Evolutionary conservation across 257 asterid genomes (phyloP), one percentile per base, ranked within the genome.

Genomic region (Avicennia marina): DNA sequence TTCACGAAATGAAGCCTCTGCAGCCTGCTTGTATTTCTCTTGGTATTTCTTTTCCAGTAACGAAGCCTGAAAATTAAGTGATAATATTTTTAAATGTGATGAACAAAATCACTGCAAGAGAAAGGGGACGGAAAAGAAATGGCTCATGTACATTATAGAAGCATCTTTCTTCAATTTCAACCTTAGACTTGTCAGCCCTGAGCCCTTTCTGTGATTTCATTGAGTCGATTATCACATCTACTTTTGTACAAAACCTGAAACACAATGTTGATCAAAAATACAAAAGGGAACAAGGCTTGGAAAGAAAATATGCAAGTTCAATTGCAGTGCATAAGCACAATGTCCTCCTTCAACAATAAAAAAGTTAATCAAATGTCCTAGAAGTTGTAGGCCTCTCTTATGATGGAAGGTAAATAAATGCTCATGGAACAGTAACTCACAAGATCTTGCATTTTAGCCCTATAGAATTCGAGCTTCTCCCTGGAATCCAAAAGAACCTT

Each of bases 371-470:
- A n/a, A n/a, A n/a, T n/a, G n/a, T n/a, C n/a, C n/a, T n/a, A n/a
- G n/a, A n/a, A n/a, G n/a, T n/a, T 29, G 7, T 29, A 29, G 33
- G 7, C 33, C 7, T 29, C 7, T 2, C 7, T 2, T 2, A 29
- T 29, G 33, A 29, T 2, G 7, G 7, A 10, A 56, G 19, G 34
- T 39, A 4, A 33, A 64, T 59, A 52, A 24, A 57, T 33, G 33
- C 53, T 15, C 9, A 31, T 25, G 48, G 53, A 33, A 44, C 20
- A 63, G 64, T 58, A 64, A 74, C 96, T 81, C 77, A 91, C 98
- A 65, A 91, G 95, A 71, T 91, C 98, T 85, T 88, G 98, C 98
- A 91, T 91, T 79, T 85, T 91, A 62, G 85, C 71, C 69, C 98
- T 67, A 71, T 91, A 91, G 72, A 62, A 91, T 65, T 87, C 93